Evolutionary conservation across 257 asterid genomes (phyloP), one percentile per base, ranked within the genome.

Genomic region (Solanum dulcamara): DNA sequence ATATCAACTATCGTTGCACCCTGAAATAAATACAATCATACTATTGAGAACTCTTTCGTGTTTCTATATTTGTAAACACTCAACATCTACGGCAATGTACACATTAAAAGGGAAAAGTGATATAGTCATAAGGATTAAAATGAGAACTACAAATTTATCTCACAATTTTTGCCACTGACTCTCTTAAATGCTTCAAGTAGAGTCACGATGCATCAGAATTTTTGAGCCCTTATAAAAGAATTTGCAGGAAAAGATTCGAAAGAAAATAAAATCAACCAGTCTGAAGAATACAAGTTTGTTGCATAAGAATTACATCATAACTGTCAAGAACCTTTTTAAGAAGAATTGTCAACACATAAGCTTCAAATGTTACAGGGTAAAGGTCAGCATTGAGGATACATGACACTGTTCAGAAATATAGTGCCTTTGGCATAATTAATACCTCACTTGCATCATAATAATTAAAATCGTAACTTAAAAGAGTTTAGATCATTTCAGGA

Each of bases 1-100:
- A 91, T 93, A 92, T 95, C 98, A 38, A 95, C 96, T 85, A 95
- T 95, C 64, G 98, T 95, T 90, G 98, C 98, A 53, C 98, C 98
- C 98, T 95, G 90, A 83, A 81, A 86, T 67, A 66, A 90, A 50
- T 15, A 8, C 37, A 12, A 86, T 55, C 10, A 64, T 8, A 15
- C 71, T 86, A 57, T 38, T 81, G 55, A 57, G 55, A 38, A 81
- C 57, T 62, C 74, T 37, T 37, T 18, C 71, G 37, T 59, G 6
- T 11, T 81, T 42, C 50, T 20, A 37, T 57, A 59, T 15, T 55
- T 28, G 24, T 57, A 33, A 57, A 81, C n/a, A 57, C 42, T 26
- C 51, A 37, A 38, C 10, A 24, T 55, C 18, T 33, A 71, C 81
- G 3, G 44, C 66, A 83, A 40, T 75, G 59, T 42, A 14, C 38